Evolutionary conservation across 2,329 filamentous ascomycete species (phyloP), one percentile per base, ranked within the genome.

Genomic region (Botrytis byssoidea): DNA sequence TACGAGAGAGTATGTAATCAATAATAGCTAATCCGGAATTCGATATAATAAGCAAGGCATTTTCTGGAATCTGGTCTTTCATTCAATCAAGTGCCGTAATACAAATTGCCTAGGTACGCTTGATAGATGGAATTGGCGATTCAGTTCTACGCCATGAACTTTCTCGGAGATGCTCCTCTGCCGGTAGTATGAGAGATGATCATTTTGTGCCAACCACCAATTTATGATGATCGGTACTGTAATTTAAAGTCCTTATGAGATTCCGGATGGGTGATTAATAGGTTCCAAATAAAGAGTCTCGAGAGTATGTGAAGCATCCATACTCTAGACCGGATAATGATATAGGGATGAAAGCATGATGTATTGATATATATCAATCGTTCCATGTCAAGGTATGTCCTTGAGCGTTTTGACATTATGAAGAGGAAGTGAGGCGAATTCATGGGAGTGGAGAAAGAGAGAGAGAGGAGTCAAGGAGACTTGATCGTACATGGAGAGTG

Each of bases 91-190:
- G n/a, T 55, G n/a, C 51, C 48, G 48, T n/a, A 14, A 12, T 51
- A 12, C 48, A 12, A 4, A 10, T 51, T 51, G 8, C 5, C 48
- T 55, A 55, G 25, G 10, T 18, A 35, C 10, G 29, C 60, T 42
- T 40, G 25, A 20, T 16, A n/a, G 29, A 67, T 37, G 44, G 22
- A 32, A 37, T 67, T n/a, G 22, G 29, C 44, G 44, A 37, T 67
- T 65, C 48, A 67, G 64, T 37, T 67, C 29, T n/a, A 51, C 64
- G 29, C 64, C 32, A 40, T 67, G 65, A 67, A 67, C 46, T 51
- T 51, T 51, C 64, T 66, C 37, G n/a, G 44, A 67, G 32, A 42
- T 59, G 4, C 51, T 57, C 51, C 51, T 57, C 51, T 29, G 8
- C 16, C n/a, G n/a, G 5, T 8, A 20, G 35, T 25, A 35, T 32